Base-by-base conservation (phyloP, 352 stramenopile genomes). In the Peronospora destructor region DNA sequence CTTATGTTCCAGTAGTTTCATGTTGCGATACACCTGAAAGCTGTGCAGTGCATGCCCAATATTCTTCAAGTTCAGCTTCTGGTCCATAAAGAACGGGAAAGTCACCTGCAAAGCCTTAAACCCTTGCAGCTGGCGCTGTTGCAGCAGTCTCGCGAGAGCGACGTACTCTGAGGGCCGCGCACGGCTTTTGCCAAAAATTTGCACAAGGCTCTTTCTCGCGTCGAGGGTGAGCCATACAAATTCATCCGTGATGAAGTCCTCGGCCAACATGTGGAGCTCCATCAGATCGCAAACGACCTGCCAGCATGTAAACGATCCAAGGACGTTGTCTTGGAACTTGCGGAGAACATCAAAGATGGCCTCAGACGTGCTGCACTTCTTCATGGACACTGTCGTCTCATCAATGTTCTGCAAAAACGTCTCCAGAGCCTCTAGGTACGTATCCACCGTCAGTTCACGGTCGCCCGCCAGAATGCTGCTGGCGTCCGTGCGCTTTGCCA, bases 281-380 rank as follows among this genome's bases (percentile, higher is more conserved):
- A 89, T 76, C 30, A 91, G 48, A 51, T 91, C 80, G 16, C 74
- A 85, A 47, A 85, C 73, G 14, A 91, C 63, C 56, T 91, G 80
- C 80, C 80, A 91, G 53, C 80, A 86, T n/a, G 80, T 91, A 66
- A 89, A 91, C 10, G 80, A 88, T n/a, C 80, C 80, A 30, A 91
- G 68, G 6, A 63, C 74, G 33, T 91, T 87, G 50, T 74, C 48
- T 43, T 76, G 56, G 49, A 88, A 88, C 38, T 78, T 72, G 35
- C 68, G 71, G 6, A 91, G 71, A 32, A 65, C 64, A 16, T 83
- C 62, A 49, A 91, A 91, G 11, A 85, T 72, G 13, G 66, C 54
- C 13, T 78, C 67, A 6, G 72, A 68, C 13, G 56, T 76, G 37
- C 49, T 53, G 48, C 67, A 75, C 13, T 61, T 56, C 55, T 83